A percentile compares a stretch with the other conserved stretches of the same genome.
These are phyloP conservation scores for Trypanosoma mega DNA, from an alignment of 208 protist genomes.

Conservation along the genomic window DNA sequence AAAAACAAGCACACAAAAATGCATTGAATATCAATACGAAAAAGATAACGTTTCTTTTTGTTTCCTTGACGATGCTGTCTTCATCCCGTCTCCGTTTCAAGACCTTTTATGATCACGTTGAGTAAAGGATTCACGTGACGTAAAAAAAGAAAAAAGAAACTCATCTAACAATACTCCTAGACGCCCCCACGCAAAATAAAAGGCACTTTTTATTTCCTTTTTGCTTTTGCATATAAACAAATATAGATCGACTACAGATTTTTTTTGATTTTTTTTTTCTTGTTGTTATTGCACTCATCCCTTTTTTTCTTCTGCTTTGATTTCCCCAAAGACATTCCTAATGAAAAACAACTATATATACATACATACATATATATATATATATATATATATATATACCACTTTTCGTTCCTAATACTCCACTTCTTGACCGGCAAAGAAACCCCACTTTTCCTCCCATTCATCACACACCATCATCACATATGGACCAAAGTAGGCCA, in stretches of 20 bases:
- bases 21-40: constrained; percentile 20
- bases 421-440: constrained; percentile 89
- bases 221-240: background rate
- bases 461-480: constrained; percentile 92
- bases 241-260: too few species aligned
- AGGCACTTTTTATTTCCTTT: background rate
- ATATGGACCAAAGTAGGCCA: constrained; percentile 89
- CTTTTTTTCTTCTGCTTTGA: too few species aligned
- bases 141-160: constrained; percentile 21
- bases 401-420: constrained; percentile 77
- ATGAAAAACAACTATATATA: too few species aligned
- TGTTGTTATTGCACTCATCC: too few species aligned
- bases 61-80: background rate
- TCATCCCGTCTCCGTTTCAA: too few species aligned
- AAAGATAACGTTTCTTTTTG: constrained; percentile 3
- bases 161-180: background rate
- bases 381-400: too few species aligned
- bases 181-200: too few species aligned
- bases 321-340: too few species aligned
- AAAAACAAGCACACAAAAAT: constrained; percentile 10
- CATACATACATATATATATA: too few species aligned
- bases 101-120: too few species aligned
- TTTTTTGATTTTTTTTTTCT: too few species aligned
- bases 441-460: constrained; percentile 93
- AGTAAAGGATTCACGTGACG: too few species aligned